Conservation (phyloP, 768 basidiomycete genomes). For the Amanita exitialis region DNA sequence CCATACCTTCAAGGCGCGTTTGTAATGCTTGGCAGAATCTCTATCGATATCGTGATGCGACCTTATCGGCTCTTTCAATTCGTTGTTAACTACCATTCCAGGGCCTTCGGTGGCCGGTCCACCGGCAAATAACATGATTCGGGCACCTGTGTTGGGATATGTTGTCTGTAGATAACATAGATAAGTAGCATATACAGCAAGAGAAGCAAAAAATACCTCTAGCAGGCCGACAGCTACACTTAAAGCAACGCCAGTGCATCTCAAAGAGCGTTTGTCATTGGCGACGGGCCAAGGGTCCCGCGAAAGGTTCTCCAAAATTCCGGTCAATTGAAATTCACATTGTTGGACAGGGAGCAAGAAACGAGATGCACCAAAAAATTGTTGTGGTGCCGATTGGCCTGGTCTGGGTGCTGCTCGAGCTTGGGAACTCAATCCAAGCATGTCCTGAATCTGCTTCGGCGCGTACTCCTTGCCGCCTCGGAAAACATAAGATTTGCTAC, state of each 20-base stretch:
- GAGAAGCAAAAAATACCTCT: constrained; percentile 42
- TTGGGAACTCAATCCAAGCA: constrained; percentile 81
- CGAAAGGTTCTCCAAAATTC: constrained; percentile 77
- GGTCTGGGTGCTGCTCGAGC: constrained; percentile 80
- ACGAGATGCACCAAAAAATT: constrained; percentile 76
- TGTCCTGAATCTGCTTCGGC: constrained; percentile 95
- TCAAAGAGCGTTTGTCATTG: constrained; percentile 82
- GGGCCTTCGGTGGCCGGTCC: constrained; percentile 96
- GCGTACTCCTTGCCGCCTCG: constrained; percentile 95
- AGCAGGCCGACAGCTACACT: constrained; percentile 89
- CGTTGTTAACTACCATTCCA: constrained; percentile 92
- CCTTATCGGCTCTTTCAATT: constrained; percentile 93
- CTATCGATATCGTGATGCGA: constrained; percentile 98
- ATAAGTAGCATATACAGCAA: neutral
- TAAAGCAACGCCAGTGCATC: constrained; percentile 93
- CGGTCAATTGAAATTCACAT: constrained; percentile 93
- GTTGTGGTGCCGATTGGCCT: constrained; percentile 72
- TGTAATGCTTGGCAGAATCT: constrained; percentile 95
- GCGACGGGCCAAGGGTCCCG: constrained; percentile 98
- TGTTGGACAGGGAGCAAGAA: constrained; percentile 90
- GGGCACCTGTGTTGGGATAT: constrained; percentile 91
- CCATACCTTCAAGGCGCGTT: constrained; percentile 86
- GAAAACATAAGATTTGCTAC: constrained; percentile 98
- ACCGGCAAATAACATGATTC: constrained; percentile 94
- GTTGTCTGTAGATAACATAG: constrained; percentile 39